A percentile compares a stretch with the other conserved stretches of the same genome.
Conservation (phyloP, 306 rosid genomes). For the Vicia faba region DNA sequence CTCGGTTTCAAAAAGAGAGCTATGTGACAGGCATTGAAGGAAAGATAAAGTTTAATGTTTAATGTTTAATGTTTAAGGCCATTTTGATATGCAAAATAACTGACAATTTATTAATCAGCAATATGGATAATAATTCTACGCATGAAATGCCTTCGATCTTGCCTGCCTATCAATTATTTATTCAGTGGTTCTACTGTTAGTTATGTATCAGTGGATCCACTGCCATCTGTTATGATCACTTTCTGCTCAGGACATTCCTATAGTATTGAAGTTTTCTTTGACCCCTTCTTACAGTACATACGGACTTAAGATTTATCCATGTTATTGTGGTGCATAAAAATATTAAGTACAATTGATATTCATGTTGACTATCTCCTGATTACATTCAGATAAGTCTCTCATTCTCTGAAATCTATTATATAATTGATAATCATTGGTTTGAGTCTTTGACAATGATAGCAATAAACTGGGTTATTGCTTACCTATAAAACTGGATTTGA, state of each 20-base stretch:
- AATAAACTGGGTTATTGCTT: constrained; percentile 23
- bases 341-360: constrained; percentile 15
- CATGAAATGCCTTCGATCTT: no score
- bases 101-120: no score
- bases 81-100: no score
- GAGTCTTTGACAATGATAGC: constrained; percentile 34
- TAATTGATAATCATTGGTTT: constrained; percentile 27
- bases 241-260: no score
- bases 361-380: constrained; percentile 22
- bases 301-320: constrained; percentile 15
- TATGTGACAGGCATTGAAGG: no score
- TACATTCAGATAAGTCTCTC: constrained; percentile 18
- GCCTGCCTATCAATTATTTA: neutral
- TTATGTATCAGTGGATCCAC: constrained; percentile 3
- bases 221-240: constrained; percentile 3
- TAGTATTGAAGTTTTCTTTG: constrained; percentile 31
- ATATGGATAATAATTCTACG: no score
- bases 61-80: no score
- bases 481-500: constrained; percentile 31
- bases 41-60: no score
- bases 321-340: constrained; percentile 15
- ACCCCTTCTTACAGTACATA: constrained; percentile 2
- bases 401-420: constrained; percentile 13
- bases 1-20: no score
- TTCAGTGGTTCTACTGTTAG: constrained; percentile 12